Base-by-base conservation (phyloP, 805 yeast genomes). In the Candida maltosa region DNA sequence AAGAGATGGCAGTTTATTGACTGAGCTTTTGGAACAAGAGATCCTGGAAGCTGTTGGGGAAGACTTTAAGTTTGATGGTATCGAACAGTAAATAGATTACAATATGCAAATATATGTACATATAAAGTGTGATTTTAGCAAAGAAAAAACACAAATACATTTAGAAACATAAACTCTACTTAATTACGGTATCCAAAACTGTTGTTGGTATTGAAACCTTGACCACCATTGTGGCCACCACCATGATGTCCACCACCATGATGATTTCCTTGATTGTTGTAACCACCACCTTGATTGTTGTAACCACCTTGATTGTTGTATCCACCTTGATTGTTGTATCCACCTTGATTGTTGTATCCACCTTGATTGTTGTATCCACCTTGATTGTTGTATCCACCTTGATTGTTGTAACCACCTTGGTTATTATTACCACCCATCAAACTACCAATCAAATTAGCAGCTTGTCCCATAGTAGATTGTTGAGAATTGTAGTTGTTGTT, bases 1-100 rank as follows among this genome's bases (percentile, higher is more conserved):
- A 37, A 73, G 97, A 45, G 95, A 89, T 45, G 52, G 56, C 30
- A 42, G 58, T 5, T 39, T 47, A 28, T 55, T 68, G 48, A 62
- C 70, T 10, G 57, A 55, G 11, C 46, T 65, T 35, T 43, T 68
- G 25, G 51, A 54, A 26, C 38, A 41, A 16, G 73, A 68, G 41
- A 48, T 67, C 19, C 41, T 56, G 5, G 43, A 36, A 17, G 62
- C 62, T 19, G 47, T 64, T 19, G 59, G 35, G 9, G 37, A 30
- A 3, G 46, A 49, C 8, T 46, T 55, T 34, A 17, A 44, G 23
- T 48, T 56, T 32, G 54, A 49, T 20, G 42, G 33, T 26, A 26
- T 40, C 40, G 43, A 51, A 39, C 15, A 31, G 25, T 38, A 30
- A 28, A 22, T 29, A 31, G 34, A 20, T n/a, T 7, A 7, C 11